Conservation (phyloP, 2,329 filamentous ascomycete species). For the Alternaria gaisen region DNA sequence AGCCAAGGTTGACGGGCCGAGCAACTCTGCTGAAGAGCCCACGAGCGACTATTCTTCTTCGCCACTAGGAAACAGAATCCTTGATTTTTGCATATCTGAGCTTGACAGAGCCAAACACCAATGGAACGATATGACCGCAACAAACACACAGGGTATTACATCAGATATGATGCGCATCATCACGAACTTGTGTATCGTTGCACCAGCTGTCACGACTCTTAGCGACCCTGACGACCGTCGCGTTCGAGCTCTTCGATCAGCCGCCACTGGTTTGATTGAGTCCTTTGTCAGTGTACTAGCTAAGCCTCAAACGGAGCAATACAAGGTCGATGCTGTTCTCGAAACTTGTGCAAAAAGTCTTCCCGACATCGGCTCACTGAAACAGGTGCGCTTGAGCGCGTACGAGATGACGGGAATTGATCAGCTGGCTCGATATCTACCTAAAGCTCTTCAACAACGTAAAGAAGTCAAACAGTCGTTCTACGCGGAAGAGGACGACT, state of each 20-base stretch:
- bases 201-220: conserved; percentile 42
- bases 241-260: conserved; percentile 30
- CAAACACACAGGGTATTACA: conserved; percentile 58
- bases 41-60: conserved; percentile 30
- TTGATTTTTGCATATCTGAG: conserved; percentile 59
- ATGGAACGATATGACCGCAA: conserved; percentile 54
- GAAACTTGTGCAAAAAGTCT: conserved; percentile 47
- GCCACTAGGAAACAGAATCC: conserved; percentile 42
- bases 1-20: conserved; percentile 1
- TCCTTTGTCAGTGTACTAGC: conserved; percentile 48
- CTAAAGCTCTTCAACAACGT: conserved; percentile 41
- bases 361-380: conserved; percentile 35
- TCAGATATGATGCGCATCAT: conserved; percentile 61
- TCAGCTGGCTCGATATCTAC: conserved; percentile 43
- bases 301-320: conserved; percentile 51
- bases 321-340: conserved; percentile 56
- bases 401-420: conserved; percentile 45
- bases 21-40: conserved; percentile 10
- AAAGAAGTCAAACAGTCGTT: conserved; percentile 45
- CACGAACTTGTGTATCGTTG: conserved; percentile 59
- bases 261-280: conserved; percentile 34
- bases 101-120: conserved; percentile 55
- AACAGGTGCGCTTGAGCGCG: conserved; percentile 17
- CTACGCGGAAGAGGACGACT: conserved; percentile 55
- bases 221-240: conserved; percentile 32